Conservation (phyloP, 1,284 basidiomycete species). For the Termitomyces sp. region DNA sequence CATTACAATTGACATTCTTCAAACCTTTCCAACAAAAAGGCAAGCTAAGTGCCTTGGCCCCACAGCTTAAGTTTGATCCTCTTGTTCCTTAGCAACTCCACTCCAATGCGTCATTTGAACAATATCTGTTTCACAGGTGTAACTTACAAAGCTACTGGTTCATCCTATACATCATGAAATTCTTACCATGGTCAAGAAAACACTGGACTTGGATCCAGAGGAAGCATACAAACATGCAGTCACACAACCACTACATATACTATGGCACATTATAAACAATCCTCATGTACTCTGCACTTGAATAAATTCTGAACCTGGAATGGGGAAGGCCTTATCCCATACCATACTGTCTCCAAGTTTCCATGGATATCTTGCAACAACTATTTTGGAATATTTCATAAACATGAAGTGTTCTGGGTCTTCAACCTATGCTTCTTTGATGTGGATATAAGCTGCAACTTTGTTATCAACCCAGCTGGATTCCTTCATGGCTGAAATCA, state of each 20-base stretch:
- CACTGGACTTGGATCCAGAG: background rate
- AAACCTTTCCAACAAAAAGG: background rate
- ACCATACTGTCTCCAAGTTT: background rate
- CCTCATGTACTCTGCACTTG: too few species aligned
- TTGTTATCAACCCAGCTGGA: conserved; percentile 3
- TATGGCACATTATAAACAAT: too few species aligned
- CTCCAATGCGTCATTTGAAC: too few species aligned
- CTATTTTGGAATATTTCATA: background rate
- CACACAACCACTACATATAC: too few species aligned
- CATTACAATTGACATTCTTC: too few species aligned
- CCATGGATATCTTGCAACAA: background rate
- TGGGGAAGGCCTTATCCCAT: too few species aligned
- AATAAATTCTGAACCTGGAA: too few species aligned
- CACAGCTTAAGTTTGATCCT: too few species aligned
- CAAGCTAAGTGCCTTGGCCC: background rate
- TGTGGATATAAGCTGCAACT: background rate
- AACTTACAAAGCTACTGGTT: background rate
- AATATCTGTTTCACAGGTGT: background rate
- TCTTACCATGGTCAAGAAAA: background rate
- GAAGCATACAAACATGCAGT: background rate
- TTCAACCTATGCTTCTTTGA: background rate
- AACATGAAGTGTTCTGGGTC: background rate
- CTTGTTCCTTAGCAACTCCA: too few species aligned
- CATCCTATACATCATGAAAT: background rate
- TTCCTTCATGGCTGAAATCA: background rate